Percentiles rank a stretch among this genome's conserved stretches.
phyloP scores from a whole-genome alignment of 495 filamentous ascomycete species.

The Lophium mytilinum region DNA sequence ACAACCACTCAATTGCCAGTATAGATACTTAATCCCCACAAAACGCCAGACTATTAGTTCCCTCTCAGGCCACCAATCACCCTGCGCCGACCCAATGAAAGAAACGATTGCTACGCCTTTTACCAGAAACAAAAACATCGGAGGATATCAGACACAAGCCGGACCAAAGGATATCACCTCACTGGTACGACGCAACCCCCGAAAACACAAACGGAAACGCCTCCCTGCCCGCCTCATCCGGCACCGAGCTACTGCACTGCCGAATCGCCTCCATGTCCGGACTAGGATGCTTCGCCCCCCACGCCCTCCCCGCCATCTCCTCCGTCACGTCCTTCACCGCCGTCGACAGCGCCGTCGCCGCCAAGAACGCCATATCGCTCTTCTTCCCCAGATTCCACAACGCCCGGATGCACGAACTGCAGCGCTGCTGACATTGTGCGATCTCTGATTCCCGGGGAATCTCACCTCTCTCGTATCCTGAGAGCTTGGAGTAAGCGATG shows the following conservation, averaged over 20 bases:
- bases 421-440: slow-evolving; percentile 22
- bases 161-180: too few species aligned
- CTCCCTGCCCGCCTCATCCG: neutral
- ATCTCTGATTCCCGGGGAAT: slow-evolving; percentile 8
- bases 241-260: neutral
- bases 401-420: slow-evolving; percentile 33
- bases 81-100: too few species aligned
- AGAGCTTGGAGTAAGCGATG: neutral
- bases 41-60: too few species aligned
- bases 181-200: neutral
- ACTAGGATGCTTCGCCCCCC: neutral
- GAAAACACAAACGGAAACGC: neutral
- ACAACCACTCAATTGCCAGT: too few species aligned
- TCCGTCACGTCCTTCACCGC: slow-evolving; percentile 7
- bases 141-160: too few species aligned
- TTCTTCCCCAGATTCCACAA: slow-evolving; percentile 39
- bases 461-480: neutral
- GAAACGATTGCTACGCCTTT: too few species aligned
- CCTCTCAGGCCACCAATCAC: too few species aligned
- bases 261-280: neutral
- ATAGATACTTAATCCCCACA: too few species aligned
- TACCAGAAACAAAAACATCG: too few species aligned
- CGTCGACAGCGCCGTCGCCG: slow-evolving; percentile 14
- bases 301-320: slow-evolving; percentile 1
- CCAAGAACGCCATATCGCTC: slow-evolving; percentile 37